These are phyloP conservation scores for Ophiostoma pallidulum DNA, from an alignment of 2,329 filamentous ascomycete species.

Conservation along the genomic window DNA sequence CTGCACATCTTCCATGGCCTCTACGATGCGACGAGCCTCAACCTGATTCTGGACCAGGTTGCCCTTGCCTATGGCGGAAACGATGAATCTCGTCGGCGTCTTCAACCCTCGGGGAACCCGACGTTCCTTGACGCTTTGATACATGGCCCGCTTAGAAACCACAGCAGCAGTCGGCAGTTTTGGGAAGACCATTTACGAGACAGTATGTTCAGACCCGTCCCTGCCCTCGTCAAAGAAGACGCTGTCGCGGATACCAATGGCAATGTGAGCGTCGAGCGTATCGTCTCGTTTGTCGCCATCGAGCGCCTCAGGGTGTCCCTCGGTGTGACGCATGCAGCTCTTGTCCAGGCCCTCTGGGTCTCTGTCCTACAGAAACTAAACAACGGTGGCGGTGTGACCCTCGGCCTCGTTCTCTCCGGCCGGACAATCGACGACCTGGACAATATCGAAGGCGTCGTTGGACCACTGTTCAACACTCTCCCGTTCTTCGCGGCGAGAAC, in stretches of 20 bases:
- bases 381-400: slow-evolving; percentile 36
- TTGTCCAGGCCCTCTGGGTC: slow-evolving; percentile 68
- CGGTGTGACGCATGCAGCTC: slow-evolving; percentile 66
- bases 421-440: slow-evolving; percentile 61
- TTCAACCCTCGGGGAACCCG: slow-evolving; percentile 28
- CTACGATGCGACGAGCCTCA: slow-evolving; percentile 76
- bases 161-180: slow-evolving; percentile 42
- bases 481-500: slow-evolving; percentile 46
- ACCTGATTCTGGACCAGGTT: slow-evolving; percentile 54
- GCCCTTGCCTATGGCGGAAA: slow-evolving; percentile 37
- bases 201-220: slow-evolving; percentile 21
- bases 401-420: slow-evolving; percentile 74
- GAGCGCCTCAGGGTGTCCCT: slow-evolving; percentile 46
- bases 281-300: slow-evolving; percentile 34
- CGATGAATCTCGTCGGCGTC: slow-evolving; percentile 4
- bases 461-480: slow-evolving; percentile 84
- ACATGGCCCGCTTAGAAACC: slow-evolving; percentile 54
- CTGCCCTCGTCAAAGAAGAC: slow-evolving; percentile 7
- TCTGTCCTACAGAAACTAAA: slow-evolving; percentile 48
- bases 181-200: slow-evolving; percentile 52
- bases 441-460: slow-evolving; percentile 57
- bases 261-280: slow-evolving; percentile 20
- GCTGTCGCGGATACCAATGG: slow-evolving; percentile 5
- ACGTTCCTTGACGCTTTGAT: slow-evolving; percentile 58
- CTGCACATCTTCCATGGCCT: slow-evolving; percentile 75